A percentile compares a stretch with the other conserved stretches of the same genome.
Conservation (phyloP, 148 eudicot genomes). For the Selenicereus undatus region DNA sequence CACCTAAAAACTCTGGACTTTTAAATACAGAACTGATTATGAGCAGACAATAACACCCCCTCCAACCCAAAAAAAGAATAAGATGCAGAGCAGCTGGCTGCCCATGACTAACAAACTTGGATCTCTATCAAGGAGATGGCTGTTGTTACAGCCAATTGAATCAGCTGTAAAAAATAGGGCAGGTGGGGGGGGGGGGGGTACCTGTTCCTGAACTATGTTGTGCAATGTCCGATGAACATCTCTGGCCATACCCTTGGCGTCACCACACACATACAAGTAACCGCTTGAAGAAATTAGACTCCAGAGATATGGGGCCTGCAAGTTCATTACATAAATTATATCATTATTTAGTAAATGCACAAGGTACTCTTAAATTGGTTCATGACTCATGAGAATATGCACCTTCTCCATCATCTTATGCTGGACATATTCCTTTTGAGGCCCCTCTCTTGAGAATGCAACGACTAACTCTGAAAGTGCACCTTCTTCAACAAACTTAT, state of each 20-base stretch:
- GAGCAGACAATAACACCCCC: too few species aligned
- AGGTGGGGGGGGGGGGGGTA: constrained; percentile 20
- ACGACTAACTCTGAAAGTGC: constrained; percentile 68
- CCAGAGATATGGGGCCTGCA: constrained; percentile 70
- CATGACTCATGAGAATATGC: constrained; percentile 5
- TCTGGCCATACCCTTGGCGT: constrained; percentile 92
- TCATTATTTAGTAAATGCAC: neutral
- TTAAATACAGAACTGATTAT: too few species aligned
- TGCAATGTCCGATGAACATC: constrained; percentile 87
- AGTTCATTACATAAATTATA: constrained; percentile 7
- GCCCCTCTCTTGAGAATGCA: constrained; percentile 87
- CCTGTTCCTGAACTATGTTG: constrained; percentile 77
- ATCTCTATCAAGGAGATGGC: neutral
- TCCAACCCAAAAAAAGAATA: neutral
- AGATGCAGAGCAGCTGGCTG: neutral
- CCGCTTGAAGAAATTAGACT: constrained; percentile 60
- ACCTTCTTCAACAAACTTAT: constrained; percentile 60
- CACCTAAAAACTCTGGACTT: too few species aligned
- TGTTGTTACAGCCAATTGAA: neutral
- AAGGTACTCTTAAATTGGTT: neutral
- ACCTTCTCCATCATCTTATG: constrained; percentile 84
- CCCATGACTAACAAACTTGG: neutral
- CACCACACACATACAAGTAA: constrained; percentile 85
- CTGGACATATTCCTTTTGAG: constrained; percentile 79
- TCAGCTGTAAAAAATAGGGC: too few species aligned